These are phyloP conservation scores for Fusarium continuum DNA, from an alignment of 2,329 filamentous ascomycete species.

Conservation along the genomic window DNA sequence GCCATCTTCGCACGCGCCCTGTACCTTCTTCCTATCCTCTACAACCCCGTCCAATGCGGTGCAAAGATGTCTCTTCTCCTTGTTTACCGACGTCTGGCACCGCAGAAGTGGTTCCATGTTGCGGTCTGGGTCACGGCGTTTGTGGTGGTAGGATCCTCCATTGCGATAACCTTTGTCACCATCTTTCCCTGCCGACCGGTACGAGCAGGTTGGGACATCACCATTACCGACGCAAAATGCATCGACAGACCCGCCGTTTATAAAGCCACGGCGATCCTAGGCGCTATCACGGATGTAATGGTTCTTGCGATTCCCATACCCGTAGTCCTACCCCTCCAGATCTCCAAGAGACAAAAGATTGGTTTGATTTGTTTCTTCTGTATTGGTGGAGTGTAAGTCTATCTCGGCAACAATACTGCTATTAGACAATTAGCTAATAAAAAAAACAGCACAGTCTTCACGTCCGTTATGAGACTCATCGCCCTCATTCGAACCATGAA, in stretches of 20 bases:
- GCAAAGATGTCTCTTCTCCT: conserved; percentile 6
- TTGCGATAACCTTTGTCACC: conserved; percentile 19
- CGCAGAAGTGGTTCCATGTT: conserved; percentile 11
- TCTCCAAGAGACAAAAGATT: conserved; percentile 9
- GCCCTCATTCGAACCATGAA: conserved; percentile 14
- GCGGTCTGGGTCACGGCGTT: conserved; percentile 1
- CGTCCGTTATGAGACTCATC: conserved; percentile 27
- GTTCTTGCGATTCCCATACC: conserved; percentile 17
- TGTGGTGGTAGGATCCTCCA: conserved; percentile 13
- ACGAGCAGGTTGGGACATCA: conserved; percentile 16
- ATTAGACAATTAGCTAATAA: not conserved
- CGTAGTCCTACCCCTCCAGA: conserved; percentile 6
- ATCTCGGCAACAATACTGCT: fast-evolving
- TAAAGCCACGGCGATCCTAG: conserved; percentile 14
- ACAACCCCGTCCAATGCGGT: conserved; percentile 24
- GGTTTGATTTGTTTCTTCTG: conserved; percentile 17
- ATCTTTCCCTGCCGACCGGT: conserved; percentile 16
- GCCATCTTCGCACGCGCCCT: conserved; percentile 2
- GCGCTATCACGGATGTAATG: conserved; percentile 8
- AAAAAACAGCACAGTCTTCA: conserved; percentile 14
- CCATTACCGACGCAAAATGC: not conserved
- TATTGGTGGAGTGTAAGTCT: conserved; percentile 5
- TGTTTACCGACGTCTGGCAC: conserved; percentile 11
- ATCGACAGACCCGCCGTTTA: conserved; percentile 15
- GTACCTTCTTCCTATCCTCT: conserved; percentile 18